These are phyloP conservation scores for Phytophthora hibernalis DNA, from an alignment of 352 stramenopile genomes.

Conservation along the genomic window DNA sequence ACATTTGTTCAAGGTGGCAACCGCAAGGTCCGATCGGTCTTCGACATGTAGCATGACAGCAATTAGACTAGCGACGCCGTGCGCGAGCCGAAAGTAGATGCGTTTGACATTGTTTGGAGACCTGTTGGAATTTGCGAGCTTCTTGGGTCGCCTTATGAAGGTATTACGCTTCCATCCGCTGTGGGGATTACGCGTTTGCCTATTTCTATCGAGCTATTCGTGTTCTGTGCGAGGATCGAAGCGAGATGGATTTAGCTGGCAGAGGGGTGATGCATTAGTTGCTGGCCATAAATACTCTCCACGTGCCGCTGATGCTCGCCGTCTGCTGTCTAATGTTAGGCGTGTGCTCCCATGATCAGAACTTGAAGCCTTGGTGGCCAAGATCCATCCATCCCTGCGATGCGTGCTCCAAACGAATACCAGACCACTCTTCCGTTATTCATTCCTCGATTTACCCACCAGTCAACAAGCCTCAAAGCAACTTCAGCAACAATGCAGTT, in stretches of 20 bases:
- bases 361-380: conserved; percentile 13
- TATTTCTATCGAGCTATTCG: conserved; percentile 19
- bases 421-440: neutral
- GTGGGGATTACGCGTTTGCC: conserved; percentile 1
- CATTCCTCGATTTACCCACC: conserved; percentile 43
- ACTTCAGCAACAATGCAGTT: conserved; percentile 55
- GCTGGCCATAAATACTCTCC: conserved; percentile 26
- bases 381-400: neutral
- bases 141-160: conserved; percentile 8
- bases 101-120: conserved; percentile 9
- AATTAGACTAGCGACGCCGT: conserved; percentile 6
- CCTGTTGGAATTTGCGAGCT: conserved; percentile 3
- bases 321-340: conserved; percentile 30
- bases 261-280: conserved; percentile 4
- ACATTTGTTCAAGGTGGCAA: conserved; percentile 19
- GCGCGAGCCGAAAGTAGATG: conserved; percentile 8
- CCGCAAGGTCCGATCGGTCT: conserved; percentile 46
- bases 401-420: conserved; percentile 1
- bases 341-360: conserved; percentile 21
- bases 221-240: conserved; percentile 18
- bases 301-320: neutral
- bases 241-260: conserved; percentile 18
- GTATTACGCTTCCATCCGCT: conserved; percentile 10
- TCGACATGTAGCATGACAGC: conserved; percentile 37
- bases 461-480: conserved; percentile 23